Evolutionary conservation across 2,329 filamentous ascomycete species (phyloP).

Genomic region (Fusarium ramigenum): DNA sequence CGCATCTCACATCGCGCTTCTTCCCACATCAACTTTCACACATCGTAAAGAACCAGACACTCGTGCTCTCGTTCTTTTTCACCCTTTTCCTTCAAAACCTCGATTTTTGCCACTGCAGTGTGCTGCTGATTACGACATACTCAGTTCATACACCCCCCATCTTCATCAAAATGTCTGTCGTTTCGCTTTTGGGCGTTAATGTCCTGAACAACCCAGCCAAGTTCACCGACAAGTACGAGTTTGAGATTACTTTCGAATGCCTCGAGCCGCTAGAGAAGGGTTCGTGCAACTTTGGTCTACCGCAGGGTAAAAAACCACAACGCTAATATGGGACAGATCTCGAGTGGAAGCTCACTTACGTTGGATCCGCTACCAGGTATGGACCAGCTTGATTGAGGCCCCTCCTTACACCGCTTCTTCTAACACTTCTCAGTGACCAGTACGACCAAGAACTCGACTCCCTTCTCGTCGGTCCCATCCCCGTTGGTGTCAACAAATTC

Average conservation of each 20-base stretch:
- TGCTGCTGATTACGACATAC: neutral
- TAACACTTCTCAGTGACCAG: constrained; percentile 72
- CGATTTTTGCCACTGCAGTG: neutral
- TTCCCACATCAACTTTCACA: constrained; percentile 4
- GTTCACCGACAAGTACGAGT: constrained; percentile 92
- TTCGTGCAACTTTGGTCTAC: constrained; percentile 49
- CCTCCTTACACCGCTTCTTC: constrained; percentile 31
- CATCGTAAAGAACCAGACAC: constrained; percentile 8
- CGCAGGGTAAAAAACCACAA: neutral
- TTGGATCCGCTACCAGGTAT: constrained; percentile 96
- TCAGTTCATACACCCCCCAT: neutral
- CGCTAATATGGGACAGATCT: constrained; percentile 70
- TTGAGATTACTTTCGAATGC: constrained; percentile 99
- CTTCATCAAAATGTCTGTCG: constrained; percentile 79
- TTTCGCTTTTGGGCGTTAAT: constrained; percentile 93
- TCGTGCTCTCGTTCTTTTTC: neutral
- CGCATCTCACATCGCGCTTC: constrained; percentile 16
- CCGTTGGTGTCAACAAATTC: constrained; percentile 98
- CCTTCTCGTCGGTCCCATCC: constrained; percentile 95
- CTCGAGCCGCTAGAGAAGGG: constrained; percentile 94
- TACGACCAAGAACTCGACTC: constrained; percentile 99
- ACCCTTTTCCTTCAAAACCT: neutral
- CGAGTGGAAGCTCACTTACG: constrained; percentile 99
- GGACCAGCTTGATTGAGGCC: constrained; percentile 48
- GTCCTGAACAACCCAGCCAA: constrained; percentile 97